Evolutionary conservation across 2,329 filamentous ascomycete species (phyloP).

Genomic region (Clonostachys solani): DNA sequence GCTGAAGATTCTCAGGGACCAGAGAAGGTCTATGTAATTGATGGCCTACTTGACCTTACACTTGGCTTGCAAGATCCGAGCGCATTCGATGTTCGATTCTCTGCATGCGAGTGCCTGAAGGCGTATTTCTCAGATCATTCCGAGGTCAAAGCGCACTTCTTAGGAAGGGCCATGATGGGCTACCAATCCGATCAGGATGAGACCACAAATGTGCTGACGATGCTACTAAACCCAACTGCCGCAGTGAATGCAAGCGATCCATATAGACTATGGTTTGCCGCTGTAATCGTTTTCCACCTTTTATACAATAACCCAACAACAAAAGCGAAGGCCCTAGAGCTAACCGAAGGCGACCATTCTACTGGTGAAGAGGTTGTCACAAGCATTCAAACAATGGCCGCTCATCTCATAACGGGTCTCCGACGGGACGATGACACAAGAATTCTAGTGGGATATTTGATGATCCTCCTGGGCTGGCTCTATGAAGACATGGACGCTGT

Average conservation of each 20-base stretch:
- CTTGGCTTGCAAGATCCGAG: slow-evolving; percentile 63
- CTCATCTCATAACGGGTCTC: slow-evolving; percentile 78
- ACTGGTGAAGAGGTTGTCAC: slow-evolving; percentile 94
- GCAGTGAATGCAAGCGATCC: slow-evolving; percentile 67
- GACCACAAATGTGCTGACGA: slow-evolving; percentile 83
- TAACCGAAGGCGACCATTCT: slow-evolving; percentile 85
- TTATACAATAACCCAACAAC: slow-evolving; percentile 75
- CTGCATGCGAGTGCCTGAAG: slow-evolving; percentile 86
- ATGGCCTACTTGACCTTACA: slow-evolving; percentile 81
- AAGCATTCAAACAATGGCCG: slow-evolving; percentile 82
- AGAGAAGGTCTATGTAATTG: slow-evolving; percentile 80
- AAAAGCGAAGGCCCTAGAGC: slow-evolving; percentile 73
- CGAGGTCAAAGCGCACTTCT: slow-evolving; percentile 79
- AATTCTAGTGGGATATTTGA: slow-evolving; percentile 79
- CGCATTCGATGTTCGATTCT: slow-evolving; percentile 75
- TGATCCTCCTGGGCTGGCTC: slow-evolving; percentile 83
- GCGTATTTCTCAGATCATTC: slow-evolving; percentile 84
- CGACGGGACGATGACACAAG: slow-evolving; percentile 74
- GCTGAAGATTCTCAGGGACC: slow-evolving; percentile 42
- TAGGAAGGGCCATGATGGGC: slow-evolving; percentile 84
- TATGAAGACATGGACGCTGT: slow-evolving; percentile 90
- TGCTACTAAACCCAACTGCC: slow-evolving; percentile 65
- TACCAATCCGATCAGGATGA: slow-evolving; percentile 75
- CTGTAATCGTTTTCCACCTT: slow-evolving; percentile 81
- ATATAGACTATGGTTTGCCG: slow-evolving; percentile 86